Evolutionary conservation across 495 filamentous ascomycete species (phyloP).

Genomic region (Daldinia decipiens): DNA sequence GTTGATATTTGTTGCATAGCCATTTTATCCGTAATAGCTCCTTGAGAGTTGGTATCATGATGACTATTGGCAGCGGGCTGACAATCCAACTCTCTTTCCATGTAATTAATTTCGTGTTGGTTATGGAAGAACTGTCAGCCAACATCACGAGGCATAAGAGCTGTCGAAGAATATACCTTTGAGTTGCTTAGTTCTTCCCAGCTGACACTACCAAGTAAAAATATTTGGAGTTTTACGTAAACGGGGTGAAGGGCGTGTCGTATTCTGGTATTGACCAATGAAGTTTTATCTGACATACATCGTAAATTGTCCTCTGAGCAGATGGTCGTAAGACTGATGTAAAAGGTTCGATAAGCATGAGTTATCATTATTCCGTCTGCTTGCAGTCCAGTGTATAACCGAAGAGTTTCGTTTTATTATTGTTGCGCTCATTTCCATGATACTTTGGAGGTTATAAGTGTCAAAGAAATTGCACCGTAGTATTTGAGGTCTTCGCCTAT

Average conservation of each 20-base stretch:
- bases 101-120: neutral
- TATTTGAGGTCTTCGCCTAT: neutral
- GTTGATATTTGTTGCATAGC: slow-evolving; percentile 11
- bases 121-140: neutral
- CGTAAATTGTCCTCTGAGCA: neutral
- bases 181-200: neutral
- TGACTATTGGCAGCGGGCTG: too few relatives aligned
- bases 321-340: neutral
- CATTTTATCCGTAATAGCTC: slow-evolving; percentile 12
- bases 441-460: neutral
- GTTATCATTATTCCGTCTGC: neutral
- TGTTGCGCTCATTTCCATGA: neutral
- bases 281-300: neutral
- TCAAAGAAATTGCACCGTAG: neutral
- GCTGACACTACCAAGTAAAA: neutral
- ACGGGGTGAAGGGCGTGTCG: neutral
- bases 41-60: neutral
- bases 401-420: neutral
- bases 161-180: neutral
- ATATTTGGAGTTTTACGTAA: slow-evolving; percentile 1
- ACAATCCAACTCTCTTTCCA: neutral
- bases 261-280: neutral
- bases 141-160: neutral
- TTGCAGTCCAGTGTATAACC: neutral
- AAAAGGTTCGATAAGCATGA: neutral